phyloP scores from a whole-genome alignment of 1,139 yeast species.

The Magnusiomyces tetraspermus region DNA sequence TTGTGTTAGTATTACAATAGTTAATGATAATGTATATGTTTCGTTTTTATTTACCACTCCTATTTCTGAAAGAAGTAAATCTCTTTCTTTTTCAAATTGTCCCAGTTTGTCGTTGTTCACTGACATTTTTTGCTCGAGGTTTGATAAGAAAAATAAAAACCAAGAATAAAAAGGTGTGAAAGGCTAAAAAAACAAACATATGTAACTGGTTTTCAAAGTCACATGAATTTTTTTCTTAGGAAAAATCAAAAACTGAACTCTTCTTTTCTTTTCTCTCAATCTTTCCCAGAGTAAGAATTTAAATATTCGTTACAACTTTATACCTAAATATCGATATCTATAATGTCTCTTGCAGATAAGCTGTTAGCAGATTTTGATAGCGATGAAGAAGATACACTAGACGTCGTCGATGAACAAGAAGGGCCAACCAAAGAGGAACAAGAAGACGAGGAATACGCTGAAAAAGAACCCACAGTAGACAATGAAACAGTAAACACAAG shows the following conservation, averaged over 20 bases:
- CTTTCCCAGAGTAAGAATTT: too few species aligned
- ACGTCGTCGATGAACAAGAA: not conserved
- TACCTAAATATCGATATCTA: not conserved
- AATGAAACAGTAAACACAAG: not conserved
- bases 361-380: conserved; percentile 32
- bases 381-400: conserved; percentile 19
- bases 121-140: not conserved
- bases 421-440: not conserved
- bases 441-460: too few species aligned
- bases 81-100: conserved; percentile 39
- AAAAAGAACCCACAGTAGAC: not conserved
- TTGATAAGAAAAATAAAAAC: not conserved
- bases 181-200: not conserved
- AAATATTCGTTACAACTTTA: not conserved
- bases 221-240: not conserved
- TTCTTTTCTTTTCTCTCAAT: too few species aligned
- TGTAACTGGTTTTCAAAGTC: not conserved
- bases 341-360: conserved; percentile 33
- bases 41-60: conserved; percentile 23
- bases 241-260: not conserved
- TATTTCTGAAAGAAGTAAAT: conserved; percentile 36
- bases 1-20: too few species aligned
- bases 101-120: conserved; percentile 14
- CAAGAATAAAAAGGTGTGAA: not conserved
- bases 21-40: too few species aligned